Evolutionary conservation across 1,284 basidiomycete species (phyloP), one percentile per base, ranked within the genome.

Genomic region (Amylostereum areolatum): DNA sequence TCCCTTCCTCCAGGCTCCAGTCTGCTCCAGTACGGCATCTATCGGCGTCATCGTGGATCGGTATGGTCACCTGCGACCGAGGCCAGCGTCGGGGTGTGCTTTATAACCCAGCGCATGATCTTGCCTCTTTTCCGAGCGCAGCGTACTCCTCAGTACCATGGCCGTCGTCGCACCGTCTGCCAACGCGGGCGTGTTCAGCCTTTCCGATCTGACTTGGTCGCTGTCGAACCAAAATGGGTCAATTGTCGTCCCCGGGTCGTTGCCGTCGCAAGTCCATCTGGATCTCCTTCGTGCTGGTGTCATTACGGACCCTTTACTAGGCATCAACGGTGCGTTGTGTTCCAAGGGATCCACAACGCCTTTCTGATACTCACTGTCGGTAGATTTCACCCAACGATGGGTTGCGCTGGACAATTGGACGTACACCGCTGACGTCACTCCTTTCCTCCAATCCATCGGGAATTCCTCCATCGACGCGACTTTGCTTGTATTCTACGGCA

Each of bases 321-420:
- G 72, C 5, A 71, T 76, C 46, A 81, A 82, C 53, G 80, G 77
- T 74, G 41, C n/a, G 67, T 53, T 31, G 28, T 45, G n/a, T n/a
- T n/a, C n/a, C n/a, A n/a, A n/a, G n/a, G n/a, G n/a, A n/a, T n/a
- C n/a, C n/a, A n/a, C 27, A 18, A 7, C 27, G 39, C 41, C 43
- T 53, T 7, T 11, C 10, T 43, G 11, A 2, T 4, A n/a, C n/a
- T 49, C 9, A 56, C 43, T 44, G 10, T 28, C 32, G 25, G 25
- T 47, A 80, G 78, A 83, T 51, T 80, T 75, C 52, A 75, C 73
- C 1, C 67, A 78, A 55, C 68, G 81, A 52, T 81, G 80, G 80
- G 68, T 83, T 40, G 69, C 72, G 18, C 65, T 76, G 39, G 80
- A 83, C 50, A 76, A 75, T 46, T 83, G 82, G 79, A 81, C 77